Evolutionary conservation across 441 rosid species (phyloP).

Genomic region (Jatropha podagrica): DNA sequence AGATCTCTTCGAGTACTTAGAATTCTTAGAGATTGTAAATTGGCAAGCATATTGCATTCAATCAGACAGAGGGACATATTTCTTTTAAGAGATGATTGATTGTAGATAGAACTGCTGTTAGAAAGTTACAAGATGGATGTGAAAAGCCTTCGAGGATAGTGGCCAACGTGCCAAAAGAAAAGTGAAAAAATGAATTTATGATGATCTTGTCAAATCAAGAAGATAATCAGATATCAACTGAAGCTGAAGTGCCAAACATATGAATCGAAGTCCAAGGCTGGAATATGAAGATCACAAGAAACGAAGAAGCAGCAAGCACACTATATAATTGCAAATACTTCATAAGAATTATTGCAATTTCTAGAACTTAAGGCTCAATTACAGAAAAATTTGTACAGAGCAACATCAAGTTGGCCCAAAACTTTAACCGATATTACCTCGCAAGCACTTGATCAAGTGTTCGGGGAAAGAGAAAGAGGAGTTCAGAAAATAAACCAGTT

Average conservation of each 20-base stretch:
- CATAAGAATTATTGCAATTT: background rate
- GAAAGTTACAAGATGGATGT: background rate
- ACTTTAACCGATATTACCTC: background rate
- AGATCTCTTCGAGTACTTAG: background rate
- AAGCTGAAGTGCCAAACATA: background rate
- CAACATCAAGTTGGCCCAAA: slow-evolving; percentile 3
- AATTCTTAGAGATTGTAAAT: background rate
- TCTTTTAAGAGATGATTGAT: background rate
- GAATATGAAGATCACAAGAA: background rate
- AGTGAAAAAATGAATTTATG: background rate
- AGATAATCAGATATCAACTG: background rate
- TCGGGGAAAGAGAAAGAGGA: background rate
- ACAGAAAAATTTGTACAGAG: background rate
- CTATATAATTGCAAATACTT: background rate
- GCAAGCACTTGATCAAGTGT: background rate
- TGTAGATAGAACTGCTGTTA: background rate
- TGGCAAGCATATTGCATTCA: background rate
- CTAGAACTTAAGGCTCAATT: background rate
- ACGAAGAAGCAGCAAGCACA: background rate
- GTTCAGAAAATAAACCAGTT: slow-evolving; percentile 1
- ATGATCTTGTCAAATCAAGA: background rate
- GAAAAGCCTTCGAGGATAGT: background rate
- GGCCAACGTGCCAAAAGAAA: background rate
- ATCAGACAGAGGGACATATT: background rate
- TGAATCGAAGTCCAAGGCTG: background rate